A percentile compares a stretch with the other conserved stretches of the same genome.
Evolutionary conservation across 2,329 filamentous ascomycete species (phyloP).

Genomic region (Zasmidium citrigriseum): DNA sequence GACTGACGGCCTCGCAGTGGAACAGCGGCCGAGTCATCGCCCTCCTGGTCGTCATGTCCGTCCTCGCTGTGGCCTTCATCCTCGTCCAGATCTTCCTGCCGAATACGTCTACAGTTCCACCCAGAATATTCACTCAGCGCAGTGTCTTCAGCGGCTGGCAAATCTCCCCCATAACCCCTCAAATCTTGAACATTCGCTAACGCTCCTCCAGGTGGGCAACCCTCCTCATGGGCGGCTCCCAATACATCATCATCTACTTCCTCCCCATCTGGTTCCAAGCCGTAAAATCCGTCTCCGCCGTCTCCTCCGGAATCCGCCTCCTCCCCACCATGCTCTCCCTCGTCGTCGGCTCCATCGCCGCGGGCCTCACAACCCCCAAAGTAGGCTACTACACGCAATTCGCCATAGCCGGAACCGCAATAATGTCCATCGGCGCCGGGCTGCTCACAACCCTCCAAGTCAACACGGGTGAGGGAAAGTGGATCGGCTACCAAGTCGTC

Average conservation of each 20-base stretch:
- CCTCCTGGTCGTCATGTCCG: constrained; percentile 44
- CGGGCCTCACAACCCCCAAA: constrained; percentile 41
- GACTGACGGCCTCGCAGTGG: constrained; percentile 20
- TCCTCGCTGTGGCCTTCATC: constrained; percentile 41
- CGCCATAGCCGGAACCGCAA: constrained; percentile 40
- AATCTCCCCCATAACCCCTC: too few species aligned
- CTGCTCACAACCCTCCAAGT: constrained; percentile 46
- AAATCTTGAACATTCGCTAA: too few species aligned
- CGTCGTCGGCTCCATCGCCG: constrained; percentile 44
- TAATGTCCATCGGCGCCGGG: constrained; percentile 49
- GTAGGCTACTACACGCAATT: constrained; percentile 54
- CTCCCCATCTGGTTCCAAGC: constrained; percentile 51
- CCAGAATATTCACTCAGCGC: constrained; percentile 46
- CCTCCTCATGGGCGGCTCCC: constrained; percentile 7
- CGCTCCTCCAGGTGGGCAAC: too few species aligned
- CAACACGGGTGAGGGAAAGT: constrained; percentile 39
- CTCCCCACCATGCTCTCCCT: constrained; percentile 42
- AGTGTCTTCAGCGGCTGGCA: constrained; percentile 42
- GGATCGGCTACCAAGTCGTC: constrained; percentile 53
- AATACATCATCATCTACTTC: constrained; percentile 8
- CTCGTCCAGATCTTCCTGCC: constrained; percentile 42
- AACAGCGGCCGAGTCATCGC: constrained; percentile 44
- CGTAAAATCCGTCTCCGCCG: constrained; percentile 47
- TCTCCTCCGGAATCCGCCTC: constrained; percentile 49
- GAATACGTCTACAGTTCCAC: constrained; percentile 45